A percentile compares a stretch with the other conserved stretches of the same genome.
These are phyloP conservation scores for Globisporangium barbulae DNA, from an alignment of 352 stramenopile species.

Conservation along the genomic window DNA sequence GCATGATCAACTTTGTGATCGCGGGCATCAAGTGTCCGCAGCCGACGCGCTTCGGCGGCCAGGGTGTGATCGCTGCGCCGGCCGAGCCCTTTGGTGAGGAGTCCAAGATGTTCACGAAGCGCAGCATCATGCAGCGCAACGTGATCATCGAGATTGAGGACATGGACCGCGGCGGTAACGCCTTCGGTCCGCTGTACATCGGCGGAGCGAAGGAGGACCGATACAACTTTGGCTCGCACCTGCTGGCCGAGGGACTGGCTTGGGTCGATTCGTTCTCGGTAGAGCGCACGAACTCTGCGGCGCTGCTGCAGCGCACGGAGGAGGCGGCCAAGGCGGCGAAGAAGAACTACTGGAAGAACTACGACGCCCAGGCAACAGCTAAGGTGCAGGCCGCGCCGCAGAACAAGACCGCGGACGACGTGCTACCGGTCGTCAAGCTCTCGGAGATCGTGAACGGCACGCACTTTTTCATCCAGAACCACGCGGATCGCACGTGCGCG, in stretches of 20 bases:
- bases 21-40: conserved; percentile 88
- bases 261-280: conserved; percentile 92
- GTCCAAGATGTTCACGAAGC: conserved; percentile 84
- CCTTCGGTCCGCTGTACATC: conserved; percentile 86
- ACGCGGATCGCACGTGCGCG: conserved; percentile 81
- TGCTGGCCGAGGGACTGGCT: conserved; percentile 92
- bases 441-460: conserved; percentile 94
- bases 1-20: conserved; percentile 93
- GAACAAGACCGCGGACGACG: conserved; percentile 59
- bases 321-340: conserved; percentile 89
- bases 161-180: conserved; percentile 93
- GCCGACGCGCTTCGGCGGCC: conserved; percentile 76
- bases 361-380: conserved; percentile 60
- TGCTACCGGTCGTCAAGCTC: conserved; percentile 80
- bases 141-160: conserved; percentile 90
- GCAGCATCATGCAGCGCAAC: conserved; percentile 89
- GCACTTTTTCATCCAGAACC: conserved; percentile 93
- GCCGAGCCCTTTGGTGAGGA: conserved; percentile 90
- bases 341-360: conserved; percentile 93
- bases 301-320: conserved; percentile 78
- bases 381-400: conserved; percentile 40
- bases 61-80: conserved; percentile 85
- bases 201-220: conserved; percentile 49
- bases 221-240: conserved; percentile 89
- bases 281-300: conserved; percentile 85